Evolutionary conservation across 768 basidiomycete species (phyloP), one percentile per base, ranked within the genome.

Genomic region (Russula dissimulans): DNA sequence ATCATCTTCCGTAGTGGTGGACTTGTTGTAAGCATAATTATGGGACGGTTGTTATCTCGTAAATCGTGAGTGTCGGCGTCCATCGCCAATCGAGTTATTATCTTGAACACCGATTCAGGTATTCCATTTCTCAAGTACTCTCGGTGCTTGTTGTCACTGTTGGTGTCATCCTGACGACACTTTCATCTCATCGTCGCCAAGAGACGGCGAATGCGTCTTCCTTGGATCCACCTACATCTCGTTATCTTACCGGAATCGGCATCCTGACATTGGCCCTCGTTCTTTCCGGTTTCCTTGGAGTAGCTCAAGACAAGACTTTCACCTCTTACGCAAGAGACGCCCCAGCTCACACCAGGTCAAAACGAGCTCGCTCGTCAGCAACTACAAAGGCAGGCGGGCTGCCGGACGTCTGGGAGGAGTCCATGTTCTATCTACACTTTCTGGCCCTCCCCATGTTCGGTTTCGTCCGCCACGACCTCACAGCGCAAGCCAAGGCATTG

Each of bases 1-100:
- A 95, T 97, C 70, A 88, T 97, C 61, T 95, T 95, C 69, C 80
- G 94, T 44, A 91, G 89, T 65, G 93, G 89, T 0, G 94, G 93
- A 0, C 75, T 95, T 56, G 81, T 91, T 36, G 77, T 94, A 32
- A 92, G 86, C 66, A 86, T 97, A 83, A 32, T 87, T 14, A 78
- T 94, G 52, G 92, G 91, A 1, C 86, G 83, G 78, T 56, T 87
- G 3, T 61, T 91, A 17, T 79, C 75, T 2, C 78, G 81, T 3
- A 89, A 86, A 71, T 79, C 78, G 83, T 87, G 61, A 56, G 82
- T 71, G 29, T 22, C 4, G 31, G 31, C 14, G 51, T n/a, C 41
- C 26, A 53, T 46, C 31, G 36, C 39, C 29, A 18, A 48, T 66
- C 59, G 12, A 12, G 17, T 10, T n/a, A 42, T 63, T 61, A 9